Conservation (phyloP, 495 filamentous ascomycete genomes). For the Hyaloscypha bicolor region DNA sequence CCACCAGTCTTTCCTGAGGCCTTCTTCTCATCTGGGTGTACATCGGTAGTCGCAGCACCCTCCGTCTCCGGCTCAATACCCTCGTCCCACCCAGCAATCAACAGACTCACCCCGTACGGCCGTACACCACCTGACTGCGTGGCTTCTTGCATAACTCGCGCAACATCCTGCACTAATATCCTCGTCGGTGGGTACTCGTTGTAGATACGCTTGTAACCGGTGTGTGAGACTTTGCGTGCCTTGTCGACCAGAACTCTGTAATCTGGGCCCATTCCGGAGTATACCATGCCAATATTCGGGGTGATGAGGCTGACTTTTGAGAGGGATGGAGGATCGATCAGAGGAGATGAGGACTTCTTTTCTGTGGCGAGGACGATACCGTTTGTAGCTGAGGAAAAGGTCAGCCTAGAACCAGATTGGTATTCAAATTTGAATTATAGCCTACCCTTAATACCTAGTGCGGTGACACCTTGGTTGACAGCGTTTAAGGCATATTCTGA, state of each 20-base stretch:
- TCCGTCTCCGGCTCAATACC: constrained; percentile 80
- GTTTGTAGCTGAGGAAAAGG: constrained; percentile 72
- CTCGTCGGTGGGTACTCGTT: constrained; percentile 99
- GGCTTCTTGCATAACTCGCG: constrained; percentile 96
- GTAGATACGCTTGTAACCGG: constrained; percentile 99
- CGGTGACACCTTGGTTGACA: constrained; percentile 98
- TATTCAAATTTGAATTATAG: constrained; percentile 11
- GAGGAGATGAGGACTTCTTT: constrained; percentile 97
- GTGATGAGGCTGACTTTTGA: constrained; percentile 98
- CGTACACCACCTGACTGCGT: constrained; percentile 97
- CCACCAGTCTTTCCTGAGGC: constrained; percentile 83
- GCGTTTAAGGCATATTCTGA: constrained; percentile 98
- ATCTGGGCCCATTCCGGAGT: constrained; percentile 98
- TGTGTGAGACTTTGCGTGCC: constrained; percentile 98
- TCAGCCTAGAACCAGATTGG: constrained; percentile 14
- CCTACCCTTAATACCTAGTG: constrained; percentile 95
- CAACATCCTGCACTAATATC: constrained; percentile 98
- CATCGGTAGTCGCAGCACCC: constrained; percentile 39
- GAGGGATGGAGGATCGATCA: constrained; percentile 90
- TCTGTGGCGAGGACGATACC: constrained; percentile 98
- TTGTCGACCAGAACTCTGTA: constrained; percentile 97
- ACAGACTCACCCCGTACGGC: constrained; percentile 93
- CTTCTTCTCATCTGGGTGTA: constrained; percentile 70
- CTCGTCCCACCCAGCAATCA: constrained; percentile 98
- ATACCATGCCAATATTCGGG: constrained; percentile 99